Base-by-base conservation (phyloP, 805 yeast genomes). In the Wickerhamomyces silvicola region DNA sequence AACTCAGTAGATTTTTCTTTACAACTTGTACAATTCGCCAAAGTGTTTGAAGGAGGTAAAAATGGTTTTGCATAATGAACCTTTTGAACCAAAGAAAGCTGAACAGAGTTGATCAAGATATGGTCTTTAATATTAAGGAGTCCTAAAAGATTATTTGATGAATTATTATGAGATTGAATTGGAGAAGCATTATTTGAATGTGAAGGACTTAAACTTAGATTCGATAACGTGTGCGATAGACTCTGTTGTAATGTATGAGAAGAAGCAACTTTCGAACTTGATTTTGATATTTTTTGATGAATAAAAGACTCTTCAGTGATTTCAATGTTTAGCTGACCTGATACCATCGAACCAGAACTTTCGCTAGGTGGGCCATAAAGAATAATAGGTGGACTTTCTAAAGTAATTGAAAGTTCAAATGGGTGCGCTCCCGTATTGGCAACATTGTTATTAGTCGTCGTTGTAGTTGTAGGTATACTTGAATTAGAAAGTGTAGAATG, bases 361-460 rank as follows among this genome's bases (percentile, higher is more conserved):
- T 84, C 92, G 7, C 59, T 56, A 3, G 88, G 81, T 1, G 70
- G 58, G 0, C 98, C 98, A 50, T 83, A 90, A 34, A 92, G 60
- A 28, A 85, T 74, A 23, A 88, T 68, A 0, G 99, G 98, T 2
- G 97, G 97, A 2, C 94, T 80, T 52, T 92, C 99, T 15, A 92
- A 63, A 23, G 68, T 66, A 21, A 88, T 68, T 1, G 76, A 52
- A 10, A 84, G 56, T 21, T 69, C 63, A 21, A 71, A 55, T 1
- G 72, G 70, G 22, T 55, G 58, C 5, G 38, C 38, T 6, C 39
- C 43, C n/a, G 42, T 36, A 27, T 44, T 40, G 20, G 37, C 46
- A 18, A 45, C 35, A 35, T 45, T 46, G 41, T 43, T 45, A 28
- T 27, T 37, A 27, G 18, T 26, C 7, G 11, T 8, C 21, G 21